phyloP scores from a whole-genome alignment of 2,329 filamentous ascomycete species.

The Coniochaeta sp. region DNA sequence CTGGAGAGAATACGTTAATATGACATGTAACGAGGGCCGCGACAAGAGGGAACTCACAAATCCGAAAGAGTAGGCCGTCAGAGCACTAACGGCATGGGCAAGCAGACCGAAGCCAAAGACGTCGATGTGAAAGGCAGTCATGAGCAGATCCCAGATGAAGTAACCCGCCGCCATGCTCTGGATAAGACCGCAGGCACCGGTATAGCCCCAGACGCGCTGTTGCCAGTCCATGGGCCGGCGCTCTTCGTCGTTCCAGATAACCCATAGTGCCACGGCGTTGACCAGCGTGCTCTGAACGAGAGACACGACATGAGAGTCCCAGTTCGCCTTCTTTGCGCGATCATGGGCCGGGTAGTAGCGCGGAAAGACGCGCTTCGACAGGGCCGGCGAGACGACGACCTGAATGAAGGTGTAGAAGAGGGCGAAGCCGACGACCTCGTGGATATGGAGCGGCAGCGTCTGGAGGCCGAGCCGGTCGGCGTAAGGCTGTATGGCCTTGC shows the following conservation, averaged over 20 bases:
- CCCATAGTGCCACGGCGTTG: constrained; percentile 65
- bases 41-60: constrained; percentile 54
- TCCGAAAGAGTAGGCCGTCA: constrained; percentile 68
- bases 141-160: constrained; percentile 74
- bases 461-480: constrained; percentile 55
- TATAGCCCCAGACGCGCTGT: constrained; percentile 72
- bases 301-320: constrained; percentile 84
- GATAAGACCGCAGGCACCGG: constrained; percentile 62
- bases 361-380: constrained; percentile 58
- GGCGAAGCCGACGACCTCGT: constrained; percentile 65
- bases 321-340: constrained; percentile 63
- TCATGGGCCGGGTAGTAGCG: constrained; percentile 56
- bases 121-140: constrained; percentile 60
- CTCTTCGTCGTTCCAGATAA: constrained; percentile 63
- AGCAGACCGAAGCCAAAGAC: constrained; percentile 73
- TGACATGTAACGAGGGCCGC: background rate
- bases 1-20: constrained; percentile 31
- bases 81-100: constrained; percentile 67
- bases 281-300: constrained; percentile 70
- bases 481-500: constrained; percentile 52
- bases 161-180: constrained; percentile 74
- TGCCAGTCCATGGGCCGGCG: constrained; percentile 58
- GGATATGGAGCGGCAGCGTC: constrained; percentile 67
- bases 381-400: constrained; percentile 56
- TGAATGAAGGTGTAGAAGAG: constrained; percentile 63